These are phyloP conservation scores for Ramularia collo-cygni DNA, from an alignment of 2,329 filamentous ascomycete genomes.

Conservation along the genomic window DNA sequence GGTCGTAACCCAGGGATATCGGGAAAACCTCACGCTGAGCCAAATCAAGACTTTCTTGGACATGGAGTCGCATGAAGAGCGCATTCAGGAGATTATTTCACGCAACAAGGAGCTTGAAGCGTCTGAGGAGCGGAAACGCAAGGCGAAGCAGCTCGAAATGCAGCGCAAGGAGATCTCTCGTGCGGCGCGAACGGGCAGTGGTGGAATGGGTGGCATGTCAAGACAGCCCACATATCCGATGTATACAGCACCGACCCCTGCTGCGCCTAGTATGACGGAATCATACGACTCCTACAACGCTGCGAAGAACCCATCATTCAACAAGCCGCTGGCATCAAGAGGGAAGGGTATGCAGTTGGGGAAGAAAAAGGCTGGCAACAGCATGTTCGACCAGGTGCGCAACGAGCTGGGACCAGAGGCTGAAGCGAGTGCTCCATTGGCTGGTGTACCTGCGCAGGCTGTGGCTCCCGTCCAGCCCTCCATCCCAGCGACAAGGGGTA, in stretches of 20 bases:
- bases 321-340: slow-evolving; percentile 69
- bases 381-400: slow-evolving; percentile 93
- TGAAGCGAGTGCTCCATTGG: slow-evolving; percentile 65
- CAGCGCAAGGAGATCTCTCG: slow-evolving; percentile 94
- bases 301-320: slow-evolving; percentile 88
- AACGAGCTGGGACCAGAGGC: slow-evolving; percentile 83
- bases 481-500: slow-evolving; percentile 51
- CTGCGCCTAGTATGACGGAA: slow-evolving; percentile 66
- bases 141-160: slow-evolving; percentile 97
- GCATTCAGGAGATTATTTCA: slow-evolving; percentile 94
- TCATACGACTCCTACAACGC: slow-evolving; percentile 93
- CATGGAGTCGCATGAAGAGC: slow-evolving; percentile 98
- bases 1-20: slow-evolving; percentile 88
- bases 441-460: slow-evolving; percentile 45
- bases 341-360: slow-evolving; percentile 98
- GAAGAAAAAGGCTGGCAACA: slow-evolving; percentile 97
- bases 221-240: slow-evolving; percentile 79
- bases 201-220: slow-evolving; percentile 45
- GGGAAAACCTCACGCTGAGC: slow-evolving; percentile 90
- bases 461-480: slow-evolving; percentile 43
- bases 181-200: slow-evolving; percentile 48
- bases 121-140: slow-evolving; percentile 94
- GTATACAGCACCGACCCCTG: slow-evolving; percentile 83
- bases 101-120: slow-evolving; percentile 98
- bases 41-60: slow-evolving; percentile 99